A percentile compares a stretch with the other conserved stretches of the same genome.
phyloP scores from a whole-genome alignment of 1,284 basidiomycete species.

The Rhodofomes roseus region DNA sequence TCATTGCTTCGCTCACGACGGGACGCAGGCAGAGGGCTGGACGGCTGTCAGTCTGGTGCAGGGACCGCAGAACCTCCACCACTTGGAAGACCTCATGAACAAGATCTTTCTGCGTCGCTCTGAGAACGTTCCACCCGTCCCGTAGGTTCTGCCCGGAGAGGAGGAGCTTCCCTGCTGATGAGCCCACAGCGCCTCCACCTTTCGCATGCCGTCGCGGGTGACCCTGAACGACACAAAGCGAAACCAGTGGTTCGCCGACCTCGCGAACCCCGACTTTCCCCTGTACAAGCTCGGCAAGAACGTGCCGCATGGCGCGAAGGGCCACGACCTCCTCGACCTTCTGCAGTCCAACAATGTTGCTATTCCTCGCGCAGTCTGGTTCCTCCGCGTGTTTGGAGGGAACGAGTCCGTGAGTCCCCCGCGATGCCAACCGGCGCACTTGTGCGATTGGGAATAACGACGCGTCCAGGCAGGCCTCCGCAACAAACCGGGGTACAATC shows the following conservation, averaged over 20 bases:
- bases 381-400: slow-evolving; percentile 90
- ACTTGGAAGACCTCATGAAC: slow-evolving; percentile 77
- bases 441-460: not conserved
- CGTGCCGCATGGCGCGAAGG: slow-evolving; percentile 92
- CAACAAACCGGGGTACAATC: slow-evolving; percentile 72
- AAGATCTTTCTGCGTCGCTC: slow-evolving; percentile 70
- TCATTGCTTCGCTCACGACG: not conserved
- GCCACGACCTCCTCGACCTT: slow-evolving; percentile 87
- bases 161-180: not conserved
- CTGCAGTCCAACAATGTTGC: slow-evolving; percentile 82
- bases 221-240: slow-evolving; percentile 90
- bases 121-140: slow-evolving; percentile 51
- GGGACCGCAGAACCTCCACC: slow-evolving; percentile 49
- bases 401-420: slow-evolving; percentile 75
- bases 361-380: slow-evolving; percentile 90
- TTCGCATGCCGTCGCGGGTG: slow-evolving; percentile 84
- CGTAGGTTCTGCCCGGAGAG: slow-evolving; percentile 42
- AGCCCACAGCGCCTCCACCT: slow-evolving; percentile 59
- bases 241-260: slow-evolving; percentile 86
- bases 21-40: slow-evolving; percentile 57
- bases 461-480: slow-evolving; percentile 56
- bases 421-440: not conserved
- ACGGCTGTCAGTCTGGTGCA: slow-evolving; percentile 55
- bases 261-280: slow-evolving; percentile 87
- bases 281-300: slow-evolving; percentile 85